phyloP scores from a whole-genome alignment of 345 rosid species.

The Kandelia obovata region DNA sequence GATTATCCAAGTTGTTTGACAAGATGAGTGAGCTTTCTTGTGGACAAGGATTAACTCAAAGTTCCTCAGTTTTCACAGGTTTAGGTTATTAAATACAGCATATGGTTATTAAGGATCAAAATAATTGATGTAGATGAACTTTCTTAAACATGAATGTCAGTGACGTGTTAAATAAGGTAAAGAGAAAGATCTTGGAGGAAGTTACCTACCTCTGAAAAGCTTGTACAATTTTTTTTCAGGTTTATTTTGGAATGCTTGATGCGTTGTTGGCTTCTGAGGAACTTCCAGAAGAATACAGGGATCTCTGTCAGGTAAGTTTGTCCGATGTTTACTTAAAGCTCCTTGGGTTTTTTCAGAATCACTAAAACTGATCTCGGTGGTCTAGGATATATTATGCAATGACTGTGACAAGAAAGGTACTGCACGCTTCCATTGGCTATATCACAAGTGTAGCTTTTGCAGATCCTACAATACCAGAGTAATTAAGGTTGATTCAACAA shows the following conservation, averaged over 20 bases:
- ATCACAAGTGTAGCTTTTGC: constrained; percentile 73
- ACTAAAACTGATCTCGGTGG: background rate
- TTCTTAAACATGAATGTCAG: too few relatives aligned
- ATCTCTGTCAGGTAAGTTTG: constrained; percentile 46
- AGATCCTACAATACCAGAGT: constrained; percentile 87
- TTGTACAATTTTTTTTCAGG: constrained; percentile 26
- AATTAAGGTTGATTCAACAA: constrained; percentile 40
- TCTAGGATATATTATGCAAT: constrained; percentile 70
- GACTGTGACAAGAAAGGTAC: constrained; percentile 72
- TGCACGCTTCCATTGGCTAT: constrained; percentile 74
- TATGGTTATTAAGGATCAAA: too few relatives aligned
- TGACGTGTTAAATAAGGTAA: background rate
- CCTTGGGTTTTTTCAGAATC: background rate
- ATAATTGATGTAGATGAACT: too few relatives aligned
- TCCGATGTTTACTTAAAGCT: background rate
- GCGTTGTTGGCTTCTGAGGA: constrained; percentile 54
- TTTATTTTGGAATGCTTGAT: constrained; percentile 63
- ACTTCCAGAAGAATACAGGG: constrained; percentile 58
- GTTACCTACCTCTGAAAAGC: background rate
- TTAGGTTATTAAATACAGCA: background rate
- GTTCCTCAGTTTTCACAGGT: background rate
- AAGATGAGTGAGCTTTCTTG: background rate
- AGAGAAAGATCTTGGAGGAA: background rate
- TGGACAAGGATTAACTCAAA: background rate
- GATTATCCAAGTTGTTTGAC: background rate